Evolutionary conservation across 495 filamentous ascomycete species (phyloP).

Genomic region (Aeminium ludgeri): DNA sequence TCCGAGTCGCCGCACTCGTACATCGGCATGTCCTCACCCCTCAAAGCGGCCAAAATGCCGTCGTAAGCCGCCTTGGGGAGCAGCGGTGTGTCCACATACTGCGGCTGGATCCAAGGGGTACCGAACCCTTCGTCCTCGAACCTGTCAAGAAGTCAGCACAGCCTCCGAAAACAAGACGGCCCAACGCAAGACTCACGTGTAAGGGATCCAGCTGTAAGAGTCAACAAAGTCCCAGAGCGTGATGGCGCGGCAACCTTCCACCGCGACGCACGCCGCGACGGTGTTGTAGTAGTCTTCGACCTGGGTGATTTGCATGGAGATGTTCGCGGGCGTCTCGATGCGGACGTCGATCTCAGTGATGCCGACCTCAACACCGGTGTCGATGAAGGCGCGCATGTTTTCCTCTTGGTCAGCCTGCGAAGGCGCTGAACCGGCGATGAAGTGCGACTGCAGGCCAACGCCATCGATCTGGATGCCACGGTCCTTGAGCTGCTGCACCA

Average conservation of each 20-base stretch:
- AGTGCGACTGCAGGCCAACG: conserved; percentile 42
- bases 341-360: conserved; percentile 48
- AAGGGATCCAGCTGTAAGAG: conserved; percentile 22
- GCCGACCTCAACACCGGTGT: conserved; percentile 38
- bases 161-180: too few relatives aligned
- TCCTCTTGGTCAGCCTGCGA: conserved; percentile 15
- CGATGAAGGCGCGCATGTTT: conserved; percentile 29
- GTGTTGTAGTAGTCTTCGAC: conserved; percentile 38
- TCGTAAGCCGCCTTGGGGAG: conserved; percentile 13
- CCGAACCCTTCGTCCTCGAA: conserved; percentile 19
- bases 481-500: conserved; percentile 32
- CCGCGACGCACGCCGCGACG: conserved; percentile 41
- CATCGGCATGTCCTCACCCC: too few relatives aligned
- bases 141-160: too few relatives aligned
- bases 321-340: conserved; percentile 22
- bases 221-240: conserved; percentile 53
- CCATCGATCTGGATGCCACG: conserved; percentile 41
- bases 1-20: too few relatives aligned
- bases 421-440: conserved; percentile 32
- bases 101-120: conserved; percentile 16
- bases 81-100: conserved; percentile 9
- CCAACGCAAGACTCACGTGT: too few relatives aligned
- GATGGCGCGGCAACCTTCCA: conserved; percentile 45
- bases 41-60: conserved; percentile 7
- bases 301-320: conserved; percentile 38